phyloP scores from a whole-genome alignment of 169 alveolate species.

The Eimeria praecox region DNA sequence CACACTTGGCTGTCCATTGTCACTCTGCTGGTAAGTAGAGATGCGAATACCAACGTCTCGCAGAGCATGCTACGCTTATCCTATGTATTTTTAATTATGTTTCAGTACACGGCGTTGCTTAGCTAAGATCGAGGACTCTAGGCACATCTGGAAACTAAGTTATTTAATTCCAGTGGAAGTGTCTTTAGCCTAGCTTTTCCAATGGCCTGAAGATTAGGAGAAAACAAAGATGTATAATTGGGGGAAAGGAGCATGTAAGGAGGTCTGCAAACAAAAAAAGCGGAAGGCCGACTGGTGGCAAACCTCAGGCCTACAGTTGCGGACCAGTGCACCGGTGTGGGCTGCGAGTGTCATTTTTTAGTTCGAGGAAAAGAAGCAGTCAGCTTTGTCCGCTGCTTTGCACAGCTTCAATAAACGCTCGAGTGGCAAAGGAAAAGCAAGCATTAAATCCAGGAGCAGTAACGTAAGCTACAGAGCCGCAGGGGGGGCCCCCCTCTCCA shows the following conservation, averaged over 20 bases:
- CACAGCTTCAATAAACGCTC: not conserved
- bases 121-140: not conserved
- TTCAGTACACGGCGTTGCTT: not conserved
- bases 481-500: slow-evolving; percentile 32
- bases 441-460: not conserved
- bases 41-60: not conserved
- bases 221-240: not conserved
- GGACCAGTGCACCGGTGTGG: slow-evolving; percentile 15
- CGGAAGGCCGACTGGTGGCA: not conserved
- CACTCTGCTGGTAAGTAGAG: too few relatives aligned
- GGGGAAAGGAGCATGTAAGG: not conserved
- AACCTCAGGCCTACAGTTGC: not conserved
- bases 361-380: not conserved
- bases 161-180: not conserved
- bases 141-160: not conserved
- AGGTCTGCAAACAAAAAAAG: not conserved
- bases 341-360: not conserved
- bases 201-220: not conserved
- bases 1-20: too few relatives aligned
- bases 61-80: not conserved
- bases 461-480: not conserved
- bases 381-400: not conserved
- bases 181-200: not conserved
- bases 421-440: not conserved
- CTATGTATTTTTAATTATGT: not conserved